Base-by-base conservation (phyloP, 208 protist genomes). In the Acanthamoeba sp. region DNA sequence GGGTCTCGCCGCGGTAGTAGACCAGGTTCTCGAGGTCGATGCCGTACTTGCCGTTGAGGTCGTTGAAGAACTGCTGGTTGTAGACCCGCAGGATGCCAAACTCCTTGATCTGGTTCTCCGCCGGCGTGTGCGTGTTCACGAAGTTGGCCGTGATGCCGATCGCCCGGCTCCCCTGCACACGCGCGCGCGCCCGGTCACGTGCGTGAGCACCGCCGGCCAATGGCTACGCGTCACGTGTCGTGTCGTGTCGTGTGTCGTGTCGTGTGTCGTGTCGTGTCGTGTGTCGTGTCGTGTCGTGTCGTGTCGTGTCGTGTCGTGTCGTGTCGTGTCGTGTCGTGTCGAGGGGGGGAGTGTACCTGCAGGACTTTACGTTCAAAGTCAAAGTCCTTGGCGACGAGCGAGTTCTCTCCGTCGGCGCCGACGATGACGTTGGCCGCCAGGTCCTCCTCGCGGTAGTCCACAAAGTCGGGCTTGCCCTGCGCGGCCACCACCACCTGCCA, bases 61-160 rank as follows among this genome's bases (percentile, higher is more conserved):
- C 32, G 69, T 76, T 78, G 50, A 93, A 93, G 89, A 93, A 93
- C 7, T 14, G 22, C 69, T 93, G 64, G 42, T 93, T 93, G 45
- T 93, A 84, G 14, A 93, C 42, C 4, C 34, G n/a, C 64, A 93
- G 36, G 5, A 84, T 18, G 42, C 89, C 89, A 78, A 93, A 93
- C 89, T 93, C 89, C 7, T 12, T 93, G 71, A 93, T 12, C 22
- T 50, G 18, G 22, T 78, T 78, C 62, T 93, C 89, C 12, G 38
- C 69, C 7, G 40, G 24, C 27, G 89, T 93, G 9, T 93, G 64
- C 24, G 89, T 93, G 22, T 93, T 93, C 22, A 80, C 62, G 24
- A 93, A 93, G 62, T 93, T 93, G 45, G 69, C 64, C 52, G 89
- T 93, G 50, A 93, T 93, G 42, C 89, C 89, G 38, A 93, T 93